Base-by-base conservation (phyloP, 352 stramenopile species). In the Hyaloperonospora brassicae region DNA sequence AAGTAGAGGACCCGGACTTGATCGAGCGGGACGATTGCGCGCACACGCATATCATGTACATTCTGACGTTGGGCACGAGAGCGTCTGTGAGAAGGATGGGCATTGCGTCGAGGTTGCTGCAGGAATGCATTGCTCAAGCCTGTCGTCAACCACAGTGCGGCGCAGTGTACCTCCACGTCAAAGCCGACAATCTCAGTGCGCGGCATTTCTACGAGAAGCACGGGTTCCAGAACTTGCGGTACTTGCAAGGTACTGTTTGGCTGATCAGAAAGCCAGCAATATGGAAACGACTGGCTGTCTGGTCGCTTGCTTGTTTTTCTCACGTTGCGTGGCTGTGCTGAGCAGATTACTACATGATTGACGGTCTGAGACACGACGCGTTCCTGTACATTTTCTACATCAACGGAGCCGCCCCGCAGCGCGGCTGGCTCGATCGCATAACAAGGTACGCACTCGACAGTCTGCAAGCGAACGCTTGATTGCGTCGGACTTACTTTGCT, bases 121-220 rank as follows among this genome's bases (percentile, higher is more conserved):
- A 87, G 47, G 68, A 96, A 53, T 97, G 88, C 55, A 80, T 98
- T 14, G 69, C 84, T 27, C 77, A 96, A 35, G 86, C 96, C 0
- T 57, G 75, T 52, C 66, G 73, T 25, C 73, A 95, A 60, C 66
- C 72, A 10, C 44, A 70, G 11, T 98, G 93, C 50, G 89, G 91
- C 23, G 91, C 88, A 0, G 75, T 98, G 12, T 98, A 98, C 65
- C 73, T 98, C 25, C 96, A 98, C 70, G 96, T 98, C 9, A 98
- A 98, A 62, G 94, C 85, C 5, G 95, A 97, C 63, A 98, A 98
- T 63, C 31, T 79, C 17, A 86, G 79, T 21, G 96, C 96, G 0
- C 82, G 98, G 62, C 79, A 81, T 57, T 98, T 98, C 61, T 98
- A 98, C 71, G 93, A 98, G 79, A 91, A 93, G 62, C 89, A 97